These are phyloP conservation scores for Trichophyton rubrum DNA, from an alignment of 2,329 filamentous ascomycete genomes.

Conservation along the genomic window DNA sequence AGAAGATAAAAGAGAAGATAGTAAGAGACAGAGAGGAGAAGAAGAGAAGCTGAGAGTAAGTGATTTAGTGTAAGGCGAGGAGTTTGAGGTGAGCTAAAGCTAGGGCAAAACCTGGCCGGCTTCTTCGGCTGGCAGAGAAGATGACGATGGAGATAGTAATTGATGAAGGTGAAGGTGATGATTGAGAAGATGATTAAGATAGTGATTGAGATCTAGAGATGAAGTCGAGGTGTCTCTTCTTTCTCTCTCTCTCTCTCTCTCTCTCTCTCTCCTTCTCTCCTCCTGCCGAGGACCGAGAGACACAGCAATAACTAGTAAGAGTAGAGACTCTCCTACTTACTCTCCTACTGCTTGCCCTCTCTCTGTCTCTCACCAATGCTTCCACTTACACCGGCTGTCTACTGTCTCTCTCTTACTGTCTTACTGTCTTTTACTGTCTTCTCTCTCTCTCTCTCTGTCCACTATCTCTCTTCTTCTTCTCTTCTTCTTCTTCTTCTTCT, in stretches of 20 bases:
- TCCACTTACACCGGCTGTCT: neutral
- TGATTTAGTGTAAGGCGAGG: neutral
- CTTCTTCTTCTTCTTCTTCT: no score
- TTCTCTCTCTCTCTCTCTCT: no score
- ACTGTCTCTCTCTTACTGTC: neutral
- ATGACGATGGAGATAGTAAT: neutral
- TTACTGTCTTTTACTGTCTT: no score
- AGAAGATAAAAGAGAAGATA: conserved; percentile 1
- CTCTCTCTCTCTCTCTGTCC: no score
- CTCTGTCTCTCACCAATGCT: no score
- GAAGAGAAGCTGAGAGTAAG: neutral
- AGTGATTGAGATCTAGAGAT: no score
- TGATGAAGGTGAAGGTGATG: neutral
- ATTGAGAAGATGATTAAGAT: no score
- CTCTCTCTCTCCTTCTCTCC: neutral
- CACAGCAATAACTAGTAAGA: no score
- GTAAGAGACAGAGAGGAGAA: conserved; percentile 9
- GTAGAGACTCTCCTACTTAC: no score
- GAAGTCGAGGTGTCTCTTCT: no score
- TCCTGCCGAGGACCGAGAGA: neutral
- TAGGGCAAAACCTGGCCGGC: neutral
- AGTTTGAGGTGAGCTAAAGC: no score
- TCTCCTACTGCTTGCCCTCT: no score
- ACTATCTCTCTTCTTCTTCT: neutral
- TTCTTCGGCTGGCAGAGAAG: neutral